Base-by-base conservation (phyloP, 2,329 filamentous ascomycete species). In the Thielaviopsis ethacetica region DNA sequence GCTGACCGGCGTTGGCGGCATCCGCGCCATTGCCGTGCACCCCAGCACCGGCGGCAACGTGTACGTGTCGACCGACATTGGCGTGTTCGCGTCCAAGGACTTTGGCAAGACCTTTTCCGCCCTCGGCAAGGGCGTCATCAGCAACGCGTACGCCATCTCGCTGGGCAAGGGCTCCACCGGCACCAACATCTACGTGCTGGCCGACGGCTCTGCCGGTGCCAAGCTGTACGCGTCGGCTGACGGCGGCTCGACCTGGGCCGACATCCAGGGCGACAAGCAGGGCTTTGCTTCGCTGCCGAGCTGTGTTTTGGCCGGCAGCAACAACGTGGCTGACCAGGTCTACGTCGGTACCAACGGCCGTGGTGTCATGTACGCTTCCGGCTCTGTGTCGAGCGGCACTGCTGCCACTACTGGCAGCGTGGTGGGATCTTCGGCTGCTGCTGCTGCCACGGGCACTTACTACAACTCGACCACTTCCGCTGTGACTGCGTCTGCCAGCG, bases 21-120 rank as follows among this genome's bases (percentile, higher is more conserved):
- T 85, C 59, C 81, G 81, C 47, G 74, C 76, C 38, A 73, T 86
- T 10, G 78, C 77, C 17, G 73, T 73, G 0, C 74, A 83, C 62
- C 81, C 82, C 0, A 73, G 75, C 5, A 71, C 73, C 12, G 78
- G 80, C 0, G 83, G 84, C 13, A 78, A 82, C 54, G 74, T 87
- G 54, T 80, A 75, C 67, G 78, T 78, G 1, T 79, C 78, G 1
- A 81, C 79, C 0, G 71, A 80, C 57, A 68, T 64, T 0, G 80
- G 80, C 5, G 67, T 83, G 54, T 81, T 77, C 69, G 74, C 74
- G 63, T 79, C 76, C 10, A 76, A 72, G 5, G 67, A 82, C 65
- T 79, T 69, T 41, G 80, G 77, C 5, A 65, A 67, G 3, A 72
- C 71, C 1, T 81, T 81, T 63, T 69, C 71, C 0, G 66, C 71